These are phyloP conservation scores for Phoma sp. DNA, from an alignment of 2,329 filamentous ascomycete genomes.

Conservation along the genomic window DNA sequence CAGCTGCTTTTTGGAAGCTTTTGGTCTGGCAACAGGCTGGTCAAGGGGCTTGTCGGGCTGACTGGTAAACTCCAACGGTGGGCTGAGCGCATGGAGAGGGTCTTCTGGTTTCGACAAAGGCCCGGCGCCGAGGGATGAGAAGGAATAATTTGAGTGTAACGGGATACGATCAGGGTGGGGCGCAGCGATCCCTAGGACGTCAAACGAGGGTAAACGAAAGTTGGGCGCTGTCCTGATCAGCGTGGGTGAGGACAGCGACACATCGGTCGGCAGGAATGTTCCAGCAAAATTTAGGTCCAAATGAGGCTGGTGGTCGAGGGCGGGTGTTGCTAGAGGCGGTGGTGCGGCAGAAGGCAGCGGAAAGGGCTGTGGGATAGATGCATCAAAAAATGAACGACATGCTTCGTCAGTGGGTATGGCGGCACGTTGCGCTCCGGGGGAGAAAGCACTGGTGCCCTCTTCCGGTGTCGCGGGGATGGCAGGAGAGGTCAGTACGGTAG, in stretches of 20 bases:
- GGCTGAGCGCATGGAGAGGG: constrained; percentile 49
- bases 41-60: constrained; percentile 28
- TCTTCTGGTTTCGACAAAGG: constrained; percentile 49
- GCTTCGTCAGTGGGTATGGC: constrained; percentile 20
- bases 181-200: constrained; percentile 57
- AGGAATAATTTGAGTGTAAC: constrained; percentile 31
- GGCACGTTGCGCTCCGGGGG: constrained; percentile 20
- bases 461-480: constrained; percentile 32
- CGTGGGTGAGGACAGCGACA: constrained; percentile 41
- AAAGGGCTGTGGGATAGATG: constrained; percentile 36
- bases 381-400: constrained; percentile 34
- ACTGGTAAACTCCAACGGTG: constrained; percentile 28
- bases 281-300: constrained; percentile 36
- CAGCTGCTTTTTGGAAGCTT: constrained; percentile 31
- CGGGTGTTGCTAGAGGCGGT: constrained; percentile 32
- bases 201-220: constrained; percentile 61
- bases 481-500: constrained; percentile 19
- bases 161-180: constrained; percentile 52
- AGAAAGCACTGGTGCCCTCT: constrained; percentile 22
- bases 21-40: constrained; percentile 23
- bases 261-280: constrained; percentile 34
- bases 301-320: constrained; percentile 32
- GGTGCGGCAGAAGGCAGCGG: constrained; percentile 35
- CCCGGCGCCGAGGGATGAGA: constrained; percentile 43
- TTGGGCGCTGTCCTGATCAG: constrained; percentile 42